Evolutionary conservation across 768 basidiomycete genomes (phyloP), one percentile per base, ranked within the genome.

Genomic region (Mycena galericulata): DNA sequence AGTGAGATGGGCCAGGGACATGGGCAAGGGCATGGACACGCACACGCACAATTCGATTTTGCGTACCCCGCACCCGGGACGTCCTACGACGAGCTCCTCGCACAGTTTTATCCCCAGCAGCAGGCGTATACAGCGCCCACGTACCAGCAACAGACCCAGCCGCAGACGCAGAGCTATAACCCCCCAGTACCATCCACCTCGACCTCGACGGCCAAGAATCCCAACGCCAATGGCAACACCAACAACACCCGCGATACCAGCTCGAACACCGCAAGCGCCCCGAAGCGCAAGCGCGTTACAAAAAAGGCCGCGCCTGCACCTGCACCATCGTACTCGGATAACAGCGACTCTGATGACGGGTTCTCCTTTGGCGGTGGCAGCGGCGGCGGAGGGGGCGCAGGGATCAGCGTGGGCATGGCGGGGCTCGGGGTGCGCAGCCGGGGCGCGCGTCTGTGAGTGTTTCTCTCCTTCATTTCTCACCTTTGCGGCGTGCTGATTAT

Each of bases 331-430:
- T 78, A 75, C 50, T 72, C 70, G 17, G 77, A 74, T 18, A 75
- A 68, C 15, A 82, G 79, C 56, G 84, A 81, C 45, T 78, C 77
- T 0, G 82, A 82, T 46, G 83, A 84, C 2, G 82, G 81, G 20
- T 74, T 75, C 38, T 72, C 74, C 22, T 74, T 75, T 43, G 59
- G 57, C 43, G 50, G 69, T 36, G 55, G 70, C 50, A 49, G 69
- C 38, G 59, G 57, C 43, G 50, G 69, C 38, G 55, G 70, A 46
- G 53, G 69, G 43, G 76, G 75, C 29, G 83, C 81, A 20, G 83
- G 83, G 0, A 84, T 86, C 67, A 83, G 80, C 66, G 83, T 87
- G 18, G 86, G 85, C 15, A 78, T 85, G 74, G 83, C 77, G 60
- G 86, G 84, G 4, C 72, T 87, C 54, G 84, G 84, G 27, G 82